Conservation (phyloP, 2,329 filamentous ascomycete species). For the Alternaria metachromatica region DNA sequence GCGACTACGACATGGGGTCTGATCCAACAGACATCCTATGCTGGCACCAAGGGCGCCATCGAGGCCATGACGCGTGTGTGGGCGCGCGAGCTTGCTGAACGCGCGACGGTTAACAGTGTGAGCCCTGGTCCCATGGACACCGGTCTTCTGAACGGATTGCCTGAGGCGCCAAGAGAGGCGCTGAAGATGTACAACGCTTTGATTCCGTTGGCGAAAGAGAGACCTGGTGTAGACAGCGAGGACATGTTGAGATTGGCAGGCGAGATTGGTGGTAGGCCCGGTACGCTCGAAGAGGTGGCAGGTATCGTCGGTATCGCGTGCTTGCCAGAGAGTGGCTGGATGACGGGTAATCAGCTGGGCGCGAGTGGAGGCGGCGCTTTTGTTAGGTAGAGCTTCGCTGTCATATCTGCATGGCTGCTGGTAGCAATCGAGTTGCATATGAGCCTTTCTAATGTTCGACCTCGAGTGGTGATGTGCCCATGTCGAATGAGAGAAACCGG, state of each 20-base stretch:
- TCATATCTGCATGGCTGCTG: neutral
- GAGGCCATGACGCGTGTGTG: slow-evolving; percentile 15
- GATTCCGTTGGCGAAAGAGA: slow-evolving; percentile 6
- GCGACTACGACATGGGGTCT: slow-evolving; percentile 12
- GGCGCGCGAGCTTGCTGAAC: slow-evolving; percentile 8
- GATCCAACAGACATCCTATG: slow-evolving; percentile 14
- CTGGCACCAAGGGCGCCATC: slow-evolving; percentile 9
- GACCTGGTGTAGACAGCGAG: slow-evolving; percentile 7
- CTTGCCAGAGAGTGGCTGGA: slow-evolving; percentile 13
- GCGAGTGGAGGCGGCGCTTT: slow-evolving; percentile 11
- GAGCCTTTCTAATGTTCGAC: no score
- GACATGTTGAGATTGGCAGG: slow-evolving; percentile 4
- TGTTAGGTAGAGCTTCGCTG: neutral
- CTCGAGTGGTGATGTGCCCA: neutral
- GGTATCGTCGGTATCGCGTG: slow-evolving; percentile 11
- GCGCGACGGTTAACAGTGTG: slow-evolving; percentile 10
- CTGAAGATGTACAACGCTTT: slow-evolving; percentile 10
- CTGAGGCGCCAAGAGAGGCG: slow-evolving; percentile 4
- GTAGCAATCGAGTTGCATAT: neutral
- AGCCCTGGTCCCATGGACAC: slow-evolving; percentile 12
- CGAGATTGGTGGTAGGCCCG: slow-evolving; percentile 10
- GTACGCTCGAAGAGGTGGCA: slow-evolving; percentile 12
- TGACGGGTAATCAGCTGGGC: slow-evolving; percentile 13
- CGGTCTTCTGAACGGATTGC: slow-evolving; percentile 8
- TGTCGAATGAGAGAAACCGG: neutral